Percentiles rank a stretch among this genome's conserved stretches.
phyloP scores from a whole-genome alignment of 345 rosid species.

The Passiflora organensis region DNA sequence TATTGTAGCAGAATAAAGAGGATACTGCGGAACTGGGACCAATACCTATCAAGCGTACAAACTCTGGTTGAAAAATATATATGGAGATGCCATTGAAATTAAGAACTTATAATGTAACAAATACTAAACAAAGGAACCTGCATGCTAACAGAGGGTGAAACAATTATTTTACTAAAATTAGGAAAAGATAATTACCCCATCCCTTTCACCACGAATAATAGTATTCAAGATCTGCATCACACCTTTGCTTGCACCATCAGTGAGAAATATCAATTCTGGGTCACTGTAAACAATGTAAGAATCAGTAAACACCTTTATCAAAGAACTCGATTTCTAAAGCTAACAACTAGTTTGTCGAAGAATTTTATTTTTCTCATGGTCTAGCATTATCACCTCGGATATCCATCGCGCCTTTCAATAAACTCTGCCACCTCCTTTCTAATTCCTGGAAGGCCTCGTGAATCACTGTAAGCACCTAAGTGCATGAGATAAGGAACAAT shows the following conservation, averaged over 20 bases:
- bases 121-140: constrained; percentile 3
- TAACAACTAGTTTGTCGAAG: background rate
- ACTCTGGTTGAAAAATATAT: constrained; percentile 1
- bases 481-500: constrained; percentile 5
- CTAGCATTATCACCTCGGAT: constrained; percentile 68
- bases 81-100: constrained; percentile 4
- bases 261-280: constrained; percentile 90
- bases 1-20: constrained; percentile 94
- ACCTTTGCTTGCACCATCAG: constrained; percentile 99
- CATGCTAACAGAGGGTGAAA: background rate
- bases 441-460: constrained; percentile 85
- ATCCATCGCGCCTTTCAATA: constrained; percentile 89
- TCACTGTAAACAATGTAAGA: constrained; percentile 53
- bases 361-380: background rate
- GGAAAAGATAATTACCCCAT: constrained; percentile 61
- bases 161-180: background rate
- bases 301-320: constrained; percentile 11
- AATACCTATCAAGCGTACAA: constrained; percentile 45
- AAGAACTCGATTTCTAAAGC: constrained; percentile 12
- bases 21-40: constrained; percentile 99
- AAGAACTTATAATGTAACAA: constrained; percentile 4
- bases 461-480: constrained; percentile 95
- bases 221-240: constrained; percentile 92
- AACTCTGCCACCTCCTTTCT: constrained; percentile 95
- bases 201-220: constrained; percentile 74